Evolutionary conservation across 2,329 filamentous ascomycete genomes (phyloP).

Genomic region (Apiospora kogelbergensis): DNA sequence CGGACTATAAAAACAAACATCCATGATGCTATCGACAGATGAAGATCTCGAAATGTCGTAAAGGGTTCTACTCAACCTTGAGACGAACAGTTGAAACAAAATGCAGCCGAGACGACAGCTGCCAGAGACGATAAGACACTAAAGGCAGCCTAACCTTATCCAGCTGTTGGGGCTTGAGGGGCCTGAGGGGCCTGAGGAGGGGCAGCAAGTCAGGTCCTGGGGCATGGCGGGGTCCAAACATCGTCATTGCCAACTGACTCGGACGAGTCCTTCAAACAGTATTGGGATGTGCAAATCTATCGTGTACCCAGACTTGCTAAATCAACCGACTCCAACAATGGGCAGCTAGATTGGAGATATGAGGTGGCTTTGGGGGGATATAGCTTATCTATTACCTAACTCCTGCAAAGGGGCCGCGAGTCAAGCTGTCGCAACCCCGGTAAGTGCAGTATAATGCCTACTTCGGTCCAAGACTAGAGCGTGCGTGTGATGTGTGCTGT

Average conservation of each 20-base stretch:
- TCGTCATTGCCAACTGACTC: not conserved
- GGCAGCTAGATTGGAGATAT: not conserved
- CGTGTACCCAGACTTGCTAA: no score
- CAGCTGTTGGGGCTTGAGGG: not conserved
- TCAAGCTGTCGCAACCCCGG: not conserved
- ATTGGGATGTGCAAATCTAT: not conserved
- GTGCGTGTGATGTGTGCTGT: not conserved
- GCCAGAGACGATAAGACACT: not conserved
- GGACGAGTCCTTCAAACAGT: not conserved
- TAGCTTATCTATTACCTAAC: constrained; percentile 6
- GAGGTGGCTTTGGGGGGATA: not conserved
- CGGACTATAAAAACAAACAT: not conserved
- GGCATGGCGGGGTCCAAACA: not conserved
- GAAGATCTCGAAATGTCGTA: not conserved
- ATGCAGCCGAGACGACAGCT: not conserved
- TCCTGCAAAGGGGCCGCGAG: not conserved
- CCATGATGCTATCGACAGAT: not conserved
- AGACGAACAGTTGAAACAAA: not conserved
- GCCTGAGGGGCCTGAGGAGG: not conserved
- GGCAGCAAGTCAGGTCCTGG: not conserved
- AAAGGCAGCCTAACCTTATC: not conserved
- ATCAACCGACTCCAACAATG: no score
- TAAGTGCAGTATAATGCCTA: not conserved
- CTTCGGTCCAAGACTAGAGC: not conserved
- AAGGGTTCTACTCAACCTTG: not conserved